Percentiles rank a stretch among this genome's conserved stretches.
These are phyloP conservation scores for Stemphylium vesicarium DNA, from an alignment of 2,329 filamentous ascomycete genomes.

Conservation along the genomic window DNA sequence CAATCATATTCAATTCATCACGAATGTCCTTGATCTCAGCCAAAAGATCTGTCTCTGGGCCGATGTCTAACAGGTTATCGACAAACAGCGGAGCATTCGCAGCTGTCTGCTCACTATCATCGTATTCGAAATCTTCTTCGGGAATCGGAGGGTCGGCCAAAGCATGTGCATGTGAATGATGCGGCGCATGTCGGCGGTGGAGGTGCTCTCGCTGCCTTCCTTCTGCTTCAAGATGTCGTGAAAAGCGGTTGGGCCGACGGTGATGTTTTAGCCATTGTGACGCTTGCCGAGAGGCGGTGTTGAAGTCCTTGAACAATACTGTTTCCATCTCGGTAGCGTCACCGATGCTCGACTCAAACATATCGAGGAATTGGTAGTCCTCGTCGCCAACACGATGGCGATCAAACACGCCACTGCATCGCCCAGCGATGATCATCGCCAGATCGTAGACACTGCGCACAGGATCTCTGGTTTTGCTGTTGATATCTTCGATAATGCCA, in stretches of 20 bases:
- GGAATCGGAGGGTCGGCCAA: constrained; percentile 29
- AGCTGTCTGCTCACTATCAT: constrained; percentile 25
- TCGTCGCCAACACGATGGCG: constrained; percentile 64
- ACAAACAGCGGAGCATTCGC: constrained; percentile 54
- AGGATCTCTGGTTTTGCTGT: constrained; percentile 66
- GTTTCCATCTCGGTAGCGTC: constrained; percentile 58
- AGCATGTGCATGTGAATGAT: constrained; percentile 40
- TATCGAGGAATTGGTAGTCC: constrained; percentile 69
- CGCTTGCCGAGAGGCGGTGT: constrained; percentile 63
- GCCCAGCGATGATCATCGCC: constrained; percentile 65
- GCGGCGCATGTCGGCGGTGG: constrained; percentile 31
- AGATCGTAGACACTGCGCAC: constrained; percentile 68
- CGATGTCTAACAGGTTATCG: constrained; percentile 66
- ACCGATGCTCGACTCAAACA: constrained; percentile 71
- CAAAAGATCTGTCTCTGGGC: constrained; percentile 65
- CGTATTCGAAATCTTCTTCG: constrained; percentile 44
- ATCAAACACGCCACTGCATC: constrained; percentile 67
- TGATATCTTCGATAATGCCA: constrained; percentile 68
- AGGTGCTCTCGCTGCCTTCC: constrained; percentile 41
- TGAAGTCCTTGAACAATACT: constrained; percentile 66
- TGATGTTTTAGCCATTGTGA: constrained; percentile 61
- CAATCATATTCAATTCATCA: constrained; percentile 70
- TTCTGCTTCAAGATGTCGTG: constrained; percentile 44
- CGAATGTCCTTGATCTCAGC: constrained; percentile 71
- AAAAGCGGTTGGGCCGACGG: constrained; percentile 51